Percentiles rank a stretch among this genome's conserved stretches.
phyloP scores from a whole-genome alignment of 2,329 filamentous ascomycete species.

The Didymella arachidicola region DNA sequence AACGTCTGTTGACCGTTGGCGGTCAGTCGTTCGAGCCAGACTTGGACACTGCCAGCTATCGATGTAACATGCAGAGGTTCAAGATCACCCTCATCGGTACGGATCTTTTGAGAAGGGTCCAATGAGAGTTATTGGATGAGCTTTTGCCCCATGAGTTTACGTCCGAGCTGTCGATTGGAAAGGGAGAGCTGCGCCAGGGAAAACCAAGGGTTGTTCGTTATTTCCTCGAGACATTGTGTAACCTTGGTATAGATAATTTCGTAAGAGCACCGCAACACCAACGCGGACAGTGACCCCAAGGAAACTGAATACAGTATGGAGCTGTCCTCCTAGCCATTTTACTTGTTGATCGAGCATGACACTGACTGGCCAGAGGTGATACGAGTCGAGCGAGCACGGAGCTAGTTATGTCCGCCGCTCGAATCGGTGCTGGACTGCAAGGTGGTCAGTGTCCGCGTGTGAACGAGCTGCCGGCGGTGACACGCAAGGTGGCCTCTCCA shows the following conservation, averaged over 20 bases:
- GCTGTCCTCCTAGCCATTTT: background rate
- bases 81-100: background rate
- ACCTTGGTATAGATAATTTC: conserved; percentile 17
- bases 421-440: conserved; percentile 17
- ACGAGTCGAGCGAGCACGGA: conserved; percentile 11
- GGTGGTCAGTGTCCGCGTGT: conserved; percentile 23
- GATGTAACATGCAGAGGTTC: background rate
- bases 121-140: background rate
- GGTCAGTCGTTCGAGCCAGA: background rate
- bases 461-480: conserved; percentile 24
- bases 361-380: background rate
- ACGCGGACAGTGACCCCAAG: background rate
- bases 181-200: conserved; percentile 16
- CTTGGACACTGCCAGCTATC: background rate
- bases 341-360: background rate
- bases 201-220: conserved; percentile 20
- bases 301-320: background rate
- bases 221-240: conserved; percentile 20
- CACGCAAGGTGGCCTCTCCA: conserved; percentile 30
- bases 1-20: conserved; percentile 1
- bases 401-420: conserved; percentile 2
- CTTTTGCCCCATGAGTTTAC: background rate
- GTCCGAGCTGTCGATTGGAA: background rate
- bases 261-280: conserved; percentile 2
- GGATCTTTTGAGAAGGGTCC: background rate